Evolutionary conservation across 192 early-diverging fungal species (phyloP), one percentile per base, ranked within the genome.

Genomic region (Backusella tuberculispora): DNA sequence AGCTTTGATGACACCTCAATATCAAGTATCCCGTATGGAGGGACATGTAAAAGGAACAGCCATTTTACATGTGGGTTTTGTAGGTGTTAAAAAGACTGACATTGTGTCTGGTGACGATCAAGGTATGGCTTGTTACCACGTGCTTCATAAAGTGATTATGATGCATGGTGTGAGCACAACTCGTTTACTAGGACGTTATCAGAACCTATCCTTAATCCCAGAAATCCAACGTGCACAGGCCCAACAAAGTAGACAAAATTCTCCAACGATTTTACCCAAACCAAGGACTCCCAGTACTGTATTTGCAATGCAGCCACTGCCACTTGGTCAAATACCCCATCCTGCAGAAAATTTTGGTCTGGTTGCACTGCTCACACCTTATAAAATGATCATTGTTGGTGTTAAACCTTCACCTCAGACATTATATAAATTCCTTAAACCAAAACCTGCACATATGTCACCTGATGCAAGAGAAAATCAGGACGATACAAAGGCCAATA

Each of bases 51-150:
- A 81, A 71, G 88, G 85, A 43, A 79, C 88, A 4, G 76, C 86
- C 12, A 85, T 89, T 66, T 70, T 89, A 37, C 84, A 86, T 77
- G 77, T 89, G 71, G 88, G 81, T 9, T 89, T 89, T 75, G 76
- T 88, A 26, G 86, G 88, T 14, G 80, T 88, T 26, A 83, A 85
- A 63, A 81, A 86, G 63, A 80, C 84, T 9, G 86, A 86, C 34
- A 83, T 89, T 13, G 84, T 89, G 21, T 86, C 85, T 17, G 85
- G 81, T 5, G 86, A 89, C 46, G 84, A 89, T 76, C 78, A 83
- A 71, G 88, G 88, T 8, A 89, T 89, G 88, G 81, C 86, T 3
- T 89, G 88, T 73, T 86, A 88, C 42, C 88, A 89, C 63, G 71
- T 83, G 17, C 74, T 89, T 21, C 87, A 89, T 74, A 87, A 88